Evolutionary conservation across 495 filamentous ascomycete species (phyloP), one percentile per base, ranked within the genome.

Genomic region (Podospora pseudoanserina): DNA sequence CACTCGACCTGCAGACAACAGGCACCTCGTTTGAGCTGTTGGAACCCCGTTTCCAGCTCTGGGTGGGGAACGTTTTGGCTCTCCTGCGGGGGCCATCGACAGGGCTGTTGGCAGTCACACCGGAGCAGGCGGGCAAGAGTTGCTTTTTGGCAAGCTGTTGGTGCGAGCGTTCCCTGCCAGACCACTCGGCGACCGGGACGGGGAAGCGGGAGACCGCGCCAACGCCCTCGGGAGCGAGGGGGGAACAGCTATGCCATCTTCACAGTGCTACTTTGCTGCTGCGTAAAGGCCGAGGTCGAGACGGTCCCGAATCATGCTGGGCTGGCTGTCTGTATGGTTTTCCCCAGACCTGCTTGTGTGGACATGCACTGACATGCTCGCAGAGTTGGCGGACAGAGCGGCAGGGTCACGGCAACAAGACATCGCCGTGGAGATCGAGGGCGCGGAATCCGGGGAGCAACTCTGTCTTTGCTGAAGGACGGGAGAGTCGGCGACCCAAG

Each of bases 91-190:
- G 63, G 63, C 65, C 65, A 64, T 64, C 55, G 69, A 67, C 63
- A 68, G 67, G 72, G 72, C 68, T 73, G 65, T 59, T 67, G 61
- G 53, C 67, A 71, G 67, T 76, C 72, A 74, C 72, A 75, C 72
- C 58, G 55, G 58, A 65, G 44, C 64, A 20, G 27, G n/a, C 23
- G 64, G 65, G 54, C 63, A 63, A 56, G 44, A 61, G 44, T 32
- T 53, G 63, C 56, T 65, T 64, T 11, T 32, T 65, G 63, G 65
- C 30, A 49, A 63, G 30, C 65, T 70, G 71, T 75, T 72, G 70
- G 72, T 73, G 63, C 39, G 56, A 66, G 67, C 57, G 55, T 26
- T 58, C 55, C 55, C n/a, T 58, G 55, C 55, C 55, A 53, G 34
- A 54, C 2, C 44, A 15, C 34, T 64, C 55, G 55, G 55, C 55